A percentile compares a stretch with the other conserved stretches of the same genome.
These are phyloP conservation scores for Ananas comosus DNA, from an alignment of 176 grass and related monocot species.

Conservation along the genomic window DNA sequence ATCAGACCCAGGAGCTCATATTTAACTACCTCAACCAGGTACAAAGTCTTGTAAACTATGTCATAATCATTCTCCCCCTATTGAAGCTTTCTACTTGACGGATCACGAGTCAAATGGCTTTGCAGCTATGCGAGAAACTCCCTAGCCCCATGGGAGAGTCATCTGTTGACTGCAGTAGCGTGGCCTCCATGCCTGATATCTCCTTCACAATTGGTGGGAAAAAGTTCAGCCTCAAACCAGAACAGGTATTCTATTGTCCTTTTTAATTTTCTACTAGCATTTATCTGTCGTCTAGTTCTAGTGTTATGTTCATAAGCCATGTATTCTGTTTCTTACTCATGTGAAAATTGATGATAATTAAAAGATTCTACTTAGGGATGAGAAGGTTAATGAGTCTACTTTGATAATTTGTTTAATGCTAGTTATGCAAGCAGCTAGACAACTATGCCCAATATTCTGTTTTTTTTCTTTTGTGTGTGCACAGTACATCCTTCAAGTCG, in stretches of 20 bases:
- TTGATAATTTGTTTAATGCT: not conserved
- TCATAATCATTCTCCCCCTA: not conserved
- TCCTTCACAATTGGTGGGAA: constrained; percentile 72
- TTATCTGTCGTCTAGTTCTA: constrained; percentile 1
- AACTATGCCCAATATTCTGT: not conserved
- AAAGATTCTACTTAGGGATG: too few relatives aligned
- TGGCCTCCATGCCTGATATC: constrained; percentile 63
- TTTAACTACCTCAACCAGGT: constrained; percentile 55
- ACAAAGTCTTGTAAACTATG: constrained; percentile 7
- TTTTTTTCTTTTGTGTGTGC: constrained; percentile 12
- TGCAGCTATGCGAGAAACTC: constrained; percentile 64
- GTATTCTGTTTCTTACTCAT: not conserved
- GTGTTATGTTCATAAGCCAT: not conserved
- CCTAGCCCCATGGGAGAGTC: constrained; percentile 84
- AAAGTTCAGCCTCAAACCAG: constrained; percentile 59
- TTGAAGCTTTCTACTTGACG: not conserved
- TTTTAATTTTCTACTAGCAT: not conserved
- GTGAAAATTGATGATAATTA: too few relatives aligned
- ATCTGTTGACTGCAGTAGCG: constrained; percentile 44
- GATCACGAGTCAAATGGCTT: constrained; percentile 12
- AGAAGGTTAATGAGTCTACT: too few relatives aligned
- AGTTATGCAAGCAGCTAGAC: not conserved
- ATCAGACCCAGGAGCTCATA: constrained; percentile 49
- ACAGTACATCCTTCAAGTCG: constrained; percentile 85
- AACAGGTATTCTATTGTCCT: constrained; percentile 37